These are phyloP conservation scores for Histomonas meleagridis DNA, from an alignment of 208 protist species.

Conservation along the genomic window DNA sequence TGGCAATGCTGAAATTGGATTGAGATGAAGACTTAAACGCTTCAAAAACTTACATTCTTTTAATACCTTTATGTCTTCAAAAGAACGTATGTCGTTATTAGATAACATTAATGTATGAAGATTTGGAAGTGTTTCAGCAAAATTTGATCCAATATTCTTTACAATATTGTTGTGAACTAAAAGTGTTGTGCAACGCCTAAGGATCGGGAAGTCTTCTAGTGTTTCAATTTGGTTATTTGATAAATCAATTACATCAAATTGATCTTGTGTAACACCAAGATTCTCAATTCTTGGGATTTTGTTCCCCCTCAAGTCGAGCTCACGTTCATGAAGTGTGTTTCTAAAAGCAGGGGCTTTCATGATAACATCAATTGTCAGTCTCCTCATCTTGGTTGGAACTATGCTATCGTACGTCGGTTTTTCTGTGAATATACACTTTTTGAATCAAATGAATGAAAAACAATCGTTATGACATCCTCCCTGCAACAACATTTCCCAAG, in stretches of 20 bases:
- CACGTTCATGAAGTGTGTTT: conserved; percentile 57
- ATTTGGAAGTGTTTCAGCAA: conserved; percentile 51
- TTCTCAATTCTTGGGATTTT: conserved; percentile 62
- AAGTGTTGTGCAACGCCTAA: conserved; percentile 59
- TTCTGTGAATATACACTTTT: too few relatives aligned
- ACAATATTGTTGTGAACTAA: conserved; percentile 63
- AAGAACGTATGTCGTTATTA: conserved; percentile 57
- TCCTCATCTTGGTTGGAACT: conserved; percentile 46
- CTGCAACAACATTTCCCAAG: too few relatives aligned
- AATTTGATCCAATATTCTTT: conserved; percentile 44
- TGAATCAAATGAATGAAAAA: too few relatives aligned
- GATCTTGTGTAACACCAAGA: conserved; percentile 58
- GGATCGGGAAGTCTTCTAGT: conserved; percentile 61
- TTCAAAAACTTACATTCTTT: conserved; percentile 43
- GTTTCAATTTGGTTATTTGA: conserved; percentile 62
- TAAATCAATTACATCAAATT: conserved; percentile 68
- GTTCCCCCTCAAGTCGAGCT: conserved; percentile 56
- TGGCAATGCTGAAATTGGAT: conserved; percentile 52
- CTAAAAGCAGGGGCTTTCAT: conserved; percentile 47
- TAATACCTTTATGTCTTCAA: conserved; percentile 39
- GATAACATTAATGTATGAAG: conserved; percentile 60
- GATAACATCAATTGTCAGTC: conserved; percentile 60
- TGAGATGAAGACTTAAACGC: conserved; percentile 55
- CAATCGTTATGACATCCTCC: too few relatives aligned
- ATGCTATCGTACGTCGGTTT: too few relatives aligned